Evolutionary conservation across 2,329 filamentous ascomycete genomes (phyloP).

Genomic region (Ophiognomonia clavigignenti-juglandacearum): DNA sequence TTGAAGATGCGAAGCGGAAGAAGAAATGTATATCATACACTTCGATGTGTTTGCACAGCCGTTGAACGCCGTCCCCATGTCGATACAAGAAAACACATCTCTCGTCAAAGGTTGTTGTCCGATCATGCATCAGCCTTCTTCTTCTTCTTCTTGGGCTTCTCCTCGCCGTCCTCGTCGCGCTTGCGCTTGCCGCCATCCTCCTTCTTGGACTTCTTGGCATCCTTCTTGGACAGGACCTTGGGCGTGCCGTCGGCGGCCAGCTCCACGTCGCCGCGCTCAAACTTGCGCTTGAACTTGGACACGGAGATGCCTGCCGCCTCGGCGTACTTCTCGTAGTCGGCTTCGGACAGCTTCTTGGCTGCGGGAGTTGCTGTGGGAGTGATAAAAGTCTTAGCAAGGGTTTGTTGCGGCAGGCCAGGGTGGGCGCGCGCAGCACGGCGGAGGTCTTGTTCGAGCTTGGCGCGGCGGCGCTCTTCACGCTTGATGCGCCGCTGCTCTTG

Average conservation of each 20-base stretch:
- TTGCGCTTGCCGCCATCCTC: constrained; percentile 70
- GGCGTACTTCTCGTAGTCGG: constrained; percentile 56
- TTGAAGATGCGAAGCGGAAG: constrained; percentile 12
- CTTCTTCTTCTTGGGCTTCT: constrained; percentile 50
- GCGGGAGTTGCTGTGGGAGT: constrained; percentile 23
- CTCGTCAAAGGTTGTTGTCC: not conserved
- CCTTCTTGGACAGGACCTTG: constrained; percentile 68
- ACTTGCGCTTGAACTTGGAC: constrained; percentile 74
- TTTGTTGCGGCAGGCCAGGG: too few species aligned
- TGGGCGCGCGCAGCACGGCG: too few species aligned
- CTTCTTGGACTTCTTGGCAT: constrained; percentile 68
- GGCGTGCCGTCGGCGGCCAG: constrained; percentile 61
- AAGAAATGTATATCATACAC: constrained; percentile 14
- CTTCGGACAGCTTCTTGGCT: constrained; percentile 44
- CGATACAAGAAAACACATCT: not conserved
- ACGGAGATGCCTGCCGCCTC: constrained; percentile 64
- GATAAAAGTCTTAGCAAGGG: constrained; percentile 11
- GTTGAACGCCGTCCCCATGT: constrained; percentile 2
- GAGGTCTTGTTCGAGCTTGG: too few species aligned
- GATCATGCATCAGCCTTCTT: constrained; percentile 15
- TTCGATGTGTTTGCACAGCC: constrained; percentile 10
- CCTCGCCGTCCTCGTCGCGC: constrained; percentile 61
- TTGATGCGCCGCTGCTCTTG: constrained; percentile 27
- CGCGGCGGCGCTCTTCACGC: constrained; percentile 25
- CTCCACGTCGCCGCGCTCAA: constrained; percentile 69